Percentiles rank a stretch among this genome's conserved stretches.
Conservation (phyloP, 371 early-diverging fungal species). For the Rhizopus microsporus region DNA sequence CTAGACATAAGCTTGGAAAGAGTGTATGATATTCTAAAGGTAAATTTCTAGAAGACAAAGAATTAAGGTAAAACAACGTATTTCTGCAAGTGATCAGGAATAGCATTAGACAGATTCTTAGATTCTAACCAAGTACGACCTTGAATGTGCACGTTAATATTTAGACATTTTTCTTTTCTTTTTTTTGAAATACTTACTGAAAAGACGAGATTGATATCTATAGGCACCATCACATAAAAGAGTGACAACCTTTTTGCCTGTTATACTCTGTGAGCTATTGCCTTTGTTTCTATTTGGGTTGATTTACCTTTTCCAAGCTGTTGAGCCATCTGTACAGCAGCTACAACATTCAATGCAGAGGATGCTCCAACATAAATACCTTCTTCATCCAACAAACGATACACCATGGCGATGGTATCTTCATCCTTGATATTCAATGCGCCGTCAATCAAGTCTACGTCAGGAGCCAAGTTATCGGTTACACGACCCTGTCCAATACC, state of each 20-base stretch:
- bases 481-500: slow-evolving; percentile 95
- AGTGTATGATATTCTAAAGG: too few species aligned
- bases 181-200: slow-evolving; percentile 57
- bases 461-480: slow-evolving; percentile 85
- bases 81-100: slow-evolving; percentile 84
- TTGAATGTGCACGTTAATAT: slow-evolving; percentile 9
- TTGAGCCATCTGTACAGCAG: slow-evolving; percentile 93
- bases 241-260: slow-evolving; percentile 77
- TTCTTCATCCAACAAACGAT: slow-evolving; percentile 88
- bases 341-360: slow-evolving; percentile 89
- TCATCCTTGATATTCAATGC: slow-evolving; percentile 83
- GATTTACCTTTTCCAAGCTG: slow-evolving; percentile 73
- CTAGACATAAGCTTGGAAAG: too few species aligned
- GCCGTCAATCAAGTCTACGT: slow-evolving; percentile 79
- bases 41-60: too few species aligned
- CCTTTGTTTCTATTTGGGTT: neutral
- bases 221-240: slow-evolving; percentile 92
- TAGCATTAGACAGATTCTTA: slow-evolving; percentile 75
- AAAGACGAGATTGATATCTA: slow-evolving; percentile 89
- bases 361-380: slow-evolving; percentile 93
- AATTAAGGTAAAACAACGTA: slow-evolving; percentile 71
- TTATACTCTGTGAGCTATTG: neutral
- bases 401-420: slow-evolving; percentile 81
- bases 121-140: slow-evolving; percentile 79
- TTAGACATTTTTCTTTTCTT: neutral